phyloP scores from a whole-genome alignment of 768 basidiomycete genomes.

The Termitomyces sp. region DNA sequence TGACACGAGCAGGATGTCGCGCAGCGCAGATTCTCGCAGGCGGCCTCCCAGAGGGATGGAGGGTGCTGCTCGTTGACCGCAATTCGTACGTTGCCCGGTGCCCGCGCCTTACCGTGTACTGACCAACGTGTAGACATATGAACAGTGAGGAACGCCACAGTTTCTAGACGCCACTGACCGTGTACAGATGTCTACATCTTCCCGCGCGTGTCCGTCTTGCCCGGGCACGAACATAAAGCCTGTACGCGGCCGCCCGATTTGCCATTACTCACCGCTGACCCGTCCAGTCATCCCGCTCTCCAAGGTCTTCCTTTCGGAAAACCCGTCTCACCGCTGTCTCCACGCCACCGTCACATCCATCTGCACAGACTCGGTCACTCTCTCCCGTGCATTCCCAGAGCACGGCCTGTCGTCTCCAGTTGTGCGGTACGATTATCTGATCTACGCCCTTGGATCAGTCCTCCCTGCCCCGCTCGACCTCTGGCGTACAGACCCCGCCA shows the following conservation, averaged over 20 bases:
- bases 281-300: conserved; percentile 49
- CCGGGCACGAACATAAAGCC: conserved; percentile 62
- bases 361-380: conserved; percentile 31
- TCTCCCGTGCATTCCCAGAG: conserved; percentile 45
- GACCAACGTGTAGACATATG: conserved; percentile 30
- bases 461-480: conserved; percentile 50
- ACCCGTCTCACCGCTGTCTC: conserved; percentile 24
- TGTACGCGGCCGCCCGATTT: conserved; percentile 30
- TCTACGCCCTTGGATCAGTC: conserved; percentile 59
- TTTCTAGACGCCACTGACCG: neutral
- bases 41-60: conserved; percentile 45
- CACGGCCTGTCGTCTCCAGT: conserved; percentile 28
- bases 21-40: conserved; percentile 46
- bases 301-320: conserved; percentile 35
- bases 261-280: neutral
- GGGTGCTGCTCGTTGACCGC: conserved; percentile 52
- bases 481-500: conserved; percentile 32
- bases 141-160: conserved; percentile 30
- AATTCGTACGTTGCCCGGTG: conserved; percentile 42
- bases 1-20: conserved; percentile 31
- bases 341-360: conserved; percentile 43
- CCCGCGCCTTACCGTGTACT: neutral
- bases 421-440: conserved; percentile 49
- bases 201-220: conserved; percentile 50
- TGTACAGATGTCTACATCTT: conserved; percentile 50